Percentiles rank a stretch among this genome's conserved stretches.
Conservation (phyloP, 2,329 filamentous ascomycete species). For the Phyllachora maydis region DNA sequence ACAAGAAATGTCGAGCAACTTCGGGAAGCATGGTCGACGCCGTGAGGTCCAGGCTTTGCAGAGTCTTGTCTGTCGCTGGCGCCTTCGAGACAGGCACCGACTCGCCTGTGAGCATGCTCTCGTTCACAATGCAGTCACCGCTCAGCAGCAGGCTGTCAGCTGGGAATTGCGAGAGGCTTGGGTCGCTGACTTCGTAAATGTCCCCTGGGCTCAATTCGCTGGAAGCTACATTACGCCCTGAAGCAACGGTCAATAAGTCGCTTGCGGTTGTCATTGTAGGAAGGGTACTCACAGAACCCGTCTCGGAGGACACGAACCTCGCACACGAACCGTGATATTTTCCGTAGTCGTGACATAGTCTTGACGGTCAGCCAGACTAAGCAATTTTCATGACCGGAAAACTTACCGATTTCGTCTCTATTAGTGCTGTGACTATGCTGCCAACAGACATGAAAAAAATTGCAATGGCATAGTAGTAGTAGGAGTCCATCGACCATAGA, state of each 20-base stretch:
- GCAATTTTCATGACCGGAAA: not conserved
- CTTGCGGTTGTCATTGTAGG: no score
- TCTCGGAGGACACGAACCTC: slow-evolving; percentile 84
- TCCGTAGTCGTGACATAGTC: slow-evolving; percentile 77
- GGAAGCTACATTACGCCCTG: slow-evolving; percentile 64
- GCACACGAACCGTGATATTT: slow-evolving; percentile 89
- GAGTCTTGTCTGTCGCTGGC: slow-evolving; percentile 60
- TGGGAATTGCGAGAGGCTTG: slow-evolving; percentile 68
- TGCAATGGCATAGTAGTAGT: slow-evolving; percentile 92
- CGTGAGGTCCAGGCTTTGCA: slow-evolving; percentile 56
- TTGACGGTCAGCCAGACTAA: slow-evolving; percentile 10
- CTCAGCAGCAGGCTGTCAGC: slow-evolving; percentile 81
- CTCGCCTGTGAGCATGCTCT: slow-evolving; percentile 97
- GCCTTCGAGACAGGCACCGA: slow-evolving; percentile 91
- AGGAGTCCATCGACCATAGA: slow-evolving; percentile 87
- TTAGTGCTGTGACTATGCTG: slow-evolving; percentile 72
- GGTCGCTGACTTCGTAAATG: slow-evolving; percentile 92
- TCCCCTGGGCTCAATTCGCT: slow-evolving; percentile 85
- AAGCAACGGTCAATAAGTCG: no score
- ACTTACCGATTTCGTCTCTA: slow-evolving; percentile 69
- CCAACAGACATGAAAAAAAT: slow-evolving; percentile 90
- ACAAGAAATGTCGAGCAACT: slow-evolving; percentile 75
- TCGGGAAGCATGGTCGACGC: slow-evolving; percentile 69
- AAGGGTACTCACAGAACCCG: slow-evolving; percentile 54
- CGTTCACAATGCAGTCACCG: slow-evolving; percentile 95